Evolutionary conservation across 2,329 filamentous ascomycete genomes (phyloP).

Genomic region (Neofusicoccum ribis): DNA sequence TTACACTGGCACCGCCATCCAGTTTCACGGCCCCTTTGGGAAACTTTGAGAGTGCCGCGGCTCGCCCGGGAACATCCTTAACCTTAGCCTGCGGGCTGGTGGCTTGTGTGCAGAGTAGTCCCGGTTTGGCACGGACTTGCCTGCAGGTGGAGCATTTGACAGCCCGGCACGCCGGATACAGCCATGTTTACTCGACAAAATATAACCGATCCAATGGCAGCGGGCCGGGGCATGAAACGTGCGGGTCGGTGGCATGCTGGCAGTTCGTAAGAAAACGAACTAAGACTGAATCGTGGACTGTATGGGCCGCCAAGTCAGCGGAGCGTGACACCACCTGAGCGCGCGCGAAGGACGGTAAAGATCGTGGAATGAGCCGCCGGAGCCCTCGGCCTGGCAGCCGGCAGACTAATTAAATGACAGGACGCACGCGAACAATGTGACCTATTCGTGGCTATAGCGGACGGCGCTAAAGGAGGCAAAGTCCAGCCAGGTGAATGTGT

Average conservation of each 20-base stretch:
- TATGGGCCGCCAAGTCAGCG: slow-evolving; percentile 10
- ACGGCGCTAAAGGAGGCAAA: not conserved
- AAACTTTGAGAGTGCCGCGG: not conserved
- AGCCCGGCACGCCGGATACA: not conserved
- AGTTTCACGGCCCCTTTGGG: not conserved
- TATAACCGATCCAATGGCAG: not conserved
- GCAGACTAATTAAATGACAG: slow-evolving; percentile 8
- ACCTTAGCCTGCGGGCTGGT: slow-evolving; percentile 6
- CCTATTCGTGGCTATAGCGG: slow-evolving; percentile 11
- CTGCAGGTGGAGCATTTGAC: slow-evolving; percentile 1
- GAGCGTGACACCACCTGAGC: slow-evolving; percentile 2
- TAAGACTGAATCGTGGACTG: slow-evolving; percentile 8
- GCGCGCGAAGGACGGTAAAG: not conserved
- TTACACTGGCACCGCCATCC: slow-evolving; percentile 8
- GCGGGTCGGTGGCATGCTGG: slow-evolving; percentile 7
- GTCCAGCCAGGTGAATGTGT: not conserved
- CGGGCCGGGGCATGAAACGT: not conserved
- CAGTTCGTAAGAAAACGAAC: not conserved
- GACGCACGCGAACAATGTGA: not conserved
- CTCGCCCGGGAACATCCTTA: not conserved
- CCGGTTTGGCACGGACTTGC: not conserved
- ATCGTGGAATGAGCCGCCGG: slow-evolving; percentile 10
- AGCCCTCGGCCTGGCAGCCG: slow-evolving; percentile 1
- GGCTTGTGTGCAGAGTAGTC: not conserved
- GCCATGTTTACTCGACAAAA: not conserved